Conservation (phyloP, 2,329 filamentous ascomycete genomes). For the Fusarium haematococcum region DNA sequence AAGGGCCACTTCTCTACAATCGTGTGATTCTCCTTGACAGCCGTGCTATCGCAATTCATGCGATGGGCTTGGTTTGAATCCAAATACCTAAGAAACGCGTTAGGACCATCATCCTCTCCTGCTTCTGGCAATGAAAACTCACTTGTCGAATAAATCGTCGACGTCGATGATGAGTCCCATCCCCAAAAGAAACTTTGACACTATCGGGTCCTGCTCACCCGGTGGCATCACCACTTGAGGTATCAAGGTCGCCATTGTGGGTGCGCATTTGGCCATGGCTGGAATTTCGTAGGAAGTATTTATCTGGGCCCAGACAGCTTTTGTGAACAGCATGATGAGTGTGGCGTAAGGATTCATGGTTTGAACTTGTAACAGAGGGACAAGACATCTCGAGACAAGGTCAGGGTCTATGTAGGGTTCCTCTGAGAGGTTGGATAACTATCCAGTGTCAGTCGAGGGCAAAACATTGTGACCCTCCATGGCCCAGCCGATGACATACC, state of each 20-base stretch:
- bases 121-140: not conserved
- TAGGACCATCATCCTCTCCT: not conserved
- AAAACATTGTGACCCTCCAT: not conserved
- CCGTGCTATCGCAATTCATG: not conserved
- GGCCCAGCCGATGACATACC: not conserved
- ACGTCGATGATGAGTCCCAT: not conserved
- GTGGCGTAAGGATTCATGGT: slow-evolving; percentile 17
- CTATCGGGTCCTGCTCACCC: not conserved
- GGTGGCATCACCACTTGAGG: not conserved
- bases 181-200: not conserved
- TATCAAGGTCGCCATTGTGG: not conserved
- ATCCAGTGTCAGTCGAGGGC: not conserved
- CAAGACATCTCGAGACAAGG: not conserved
- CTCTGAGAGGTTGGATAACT: slow-evolving; percentile 21
- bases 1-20: slow-evolving; percentile 21
- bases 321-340: slow-evolving; percentile 22
- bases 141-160: not conserved
- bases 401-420: not conserved
- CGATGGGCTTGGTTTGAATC: not conserved
- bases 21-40: slow-evolving; percentile 10
- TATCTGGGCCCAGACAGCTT: not conserved
- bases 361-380: not conserved
- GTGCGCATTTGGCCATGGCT: not conserved
- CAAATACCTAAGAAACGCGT: not conserved
- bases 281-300: not conserved